phyloP scores from a whole-genome alignment of 257 asterid species.

The Plantago ovata region DNA sequence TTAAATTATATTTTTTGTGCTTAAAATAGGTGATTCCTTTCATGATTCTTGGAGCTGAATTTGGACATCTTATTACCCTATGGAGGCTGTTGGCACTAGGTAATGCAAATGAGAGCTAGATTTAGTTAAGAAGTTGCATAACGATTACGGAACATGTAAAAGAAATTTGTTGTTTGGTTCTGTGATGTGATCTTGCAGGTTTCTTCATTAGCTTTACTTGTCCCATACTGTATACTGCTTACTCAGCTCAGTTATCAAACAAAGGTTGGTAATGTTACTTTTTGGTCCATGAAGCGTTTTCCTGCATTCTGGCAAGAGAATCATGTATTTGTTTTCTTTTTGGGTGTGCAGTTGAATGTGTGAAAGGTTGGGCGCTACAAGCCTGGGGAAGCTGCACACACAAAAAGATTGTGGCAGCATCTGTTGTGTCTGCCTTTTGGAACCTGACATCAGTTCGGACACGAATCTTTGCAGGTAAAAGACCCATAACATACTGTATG shows the following conservation, averaged over 20 bases:
- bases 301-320: neutral
- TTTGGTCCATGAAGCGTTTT: neutral
- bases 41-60: constrained; percentile 79
- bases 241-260: constrained; percentile 46
- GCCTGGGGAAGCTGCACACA: constrained; percentile 79
- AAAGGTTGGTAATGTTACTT: constrained; percentile 41
- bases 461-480: constrained; percentile 73
- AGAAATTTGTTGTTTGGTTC: neutral
- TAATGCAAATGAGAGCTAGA: constrained; percentile 18
- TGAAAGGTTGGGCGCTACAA: constrained; percentile 42
- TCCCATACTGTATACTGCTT: constrained; percentile 56
- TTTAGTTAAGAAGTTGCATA: no score
- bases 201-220: constrained; percentile 73
- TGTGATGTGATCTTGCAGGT: constrained; percentile 38
- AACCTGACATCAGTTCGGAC: constrained; percentile 71
- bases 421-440: constrained; percentile 77
- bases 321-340: neutral
- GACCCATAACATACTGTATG: neutral
- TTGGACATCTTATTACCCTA: constrained; percentile 71
- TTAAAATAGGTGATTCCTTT: constrained; percentile 48
- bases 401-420: constrained; percentile 72
- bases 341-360: constrained; percentile 34
- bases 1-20: neutral
- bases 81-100: constrained; percentile 86
- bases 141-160: neutral